Base-by-base conservation (phyloP, 1,139 yeast genomes). In the Scheffersomyces lignicola region DNA sequence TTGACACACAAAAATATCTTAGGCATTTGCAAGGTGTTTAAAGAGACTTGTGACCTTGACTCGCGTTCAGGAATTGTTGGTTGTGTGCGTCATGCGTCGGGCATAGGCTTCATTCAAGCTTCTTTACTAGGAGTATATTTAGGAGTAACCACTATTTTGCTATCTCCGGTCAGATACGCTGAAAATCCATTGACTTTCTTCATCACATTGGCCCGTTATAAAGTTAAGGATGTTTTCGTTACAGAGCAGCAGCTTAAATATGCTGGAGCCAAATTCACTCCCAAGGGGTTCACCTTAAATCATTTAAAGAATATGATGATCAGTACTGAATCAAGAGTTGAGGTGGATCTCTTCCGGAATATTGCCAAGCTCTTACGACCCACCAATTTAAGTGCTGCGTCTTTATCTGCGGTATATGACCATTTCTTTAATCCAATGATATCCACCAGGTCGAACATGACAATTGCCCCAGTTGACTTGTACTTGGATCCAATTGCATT, bases 401-500 rank as follows among this genome's bases (percentile, higher is more conserved):
- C 95, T 1, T 69, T 92, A 58, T 84, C 85, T 18, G 76, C 87
- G 21, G 83, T 89, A 2, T 92, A 86, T 52, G 80, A 82, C 23
- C 95, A 89, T 54, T 74, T 69, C 39, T 77, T 85, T 56, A 90
- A 89, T 54, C 96, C 97, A 1, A 75, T 90, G 63, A 76, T 90
- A 4, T 73, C 96, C 0, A 77, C 96, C 0, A 69, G 97, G 37
- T 87, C 96, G 1, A 89, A 88, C 55, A 75, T 92, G 76, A 82
- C 92, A 5, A 81, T 87, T 36, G 96, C 92, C 11, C 95, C 97
- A 0, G 83, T 88, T 23, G 95, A 88, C 44, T 59, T 92, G 25
- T 88, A 82, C 71, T 68, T 92, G 35, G 97, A 94, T 54, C 92
- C 96, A 1, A 71, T 84, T 37, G 94, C 96, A 0, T 67, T 94